A percentile compares a stretch with the other conserved stretches of the same genome.
Evolutionary conservation across 106 monocot genomes (phyloP).

Genomic region (Dendrobium huoshanense): DNA sequence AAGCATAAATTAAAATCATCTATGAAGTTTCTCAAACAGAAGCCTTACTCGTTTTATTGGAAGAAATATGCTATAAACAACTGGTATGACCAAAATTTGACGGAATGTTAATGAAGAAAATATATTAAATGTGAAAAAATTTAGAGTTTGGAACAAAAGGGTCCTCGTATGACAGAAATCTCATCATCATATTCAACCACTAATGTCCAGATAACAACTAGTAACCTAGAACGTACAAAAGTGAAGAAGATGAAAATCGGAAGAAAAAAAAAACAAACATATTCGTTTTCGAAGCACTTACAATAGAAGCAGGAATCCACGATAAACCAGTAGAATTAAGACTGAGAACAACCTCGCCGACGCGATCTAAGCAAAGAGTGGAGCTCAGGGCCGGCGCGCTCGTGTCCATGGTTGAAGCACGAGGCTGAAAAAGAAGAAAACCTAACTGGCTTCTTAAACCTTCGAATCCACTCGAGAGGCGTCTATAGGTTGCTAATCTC

Average conservation of each 20-base stretch:
- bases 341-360: slow-evolving; percentile 54
- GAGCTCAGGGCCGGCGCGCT: slow-evolving; percentile 16
- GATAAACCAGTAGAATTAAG: slow-evolving; percentile 38
- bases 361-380: slow-evolving; percentile 45
- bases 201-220: background rate
- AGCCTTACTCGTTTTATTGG: background rate
- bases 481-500: background rate
- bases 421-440: background rate
- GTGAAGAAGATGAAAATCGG: background rate
- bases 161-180: background rate
- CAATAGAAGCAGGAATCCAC: slow-evolving; percentile 35
- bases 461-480: background rate
- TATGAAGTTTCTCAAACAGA: background rate
- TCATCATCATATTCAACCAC: background rate
- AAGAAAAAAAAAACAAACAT: too few species aligned
- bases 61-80: background rate
- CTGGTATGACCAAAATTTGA: background rate
- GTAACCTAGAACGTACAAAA: background rate
- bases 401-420: slow-evolving; percentile 17
- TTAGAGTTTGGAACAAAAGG: background rate
- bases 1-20: background rate
- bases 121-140: background rate
- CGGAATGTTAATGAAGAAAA: background rate
- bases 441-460: background rate
- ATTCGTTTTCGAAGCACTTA: slow-evolving; percentile 3